phyloP scores from a whole-genome alignment of 768 basidiomycete species.

The Exsudoporus frostii region DNA sequence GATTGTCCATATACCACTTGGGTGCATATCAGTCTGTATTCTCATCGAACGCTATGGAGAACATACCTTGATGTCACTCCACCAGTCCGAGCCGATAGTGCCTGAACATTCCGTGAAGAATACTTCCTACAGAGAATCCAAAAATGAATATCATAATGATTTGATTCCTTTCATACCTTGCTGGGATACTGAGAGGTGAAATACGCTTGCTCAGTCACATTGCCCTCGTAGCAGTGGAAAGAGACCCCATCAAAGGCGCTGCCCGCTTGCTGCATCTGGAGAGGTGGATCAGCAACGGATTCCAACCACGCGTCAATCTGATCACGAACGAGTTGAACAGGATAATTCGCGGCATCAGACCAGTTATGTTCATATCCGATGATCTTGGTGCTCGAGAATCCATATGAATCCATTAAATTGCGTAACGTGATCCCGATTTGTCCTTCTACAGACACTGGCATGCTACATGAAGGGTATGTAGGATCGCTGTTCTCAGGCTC shows the following conservation, averaged over 20 bases:
- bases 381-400: slow-evolving; percentile 55
- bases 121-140: slow-evolving; percentile 30
- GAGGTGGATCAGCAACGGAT: background rate
- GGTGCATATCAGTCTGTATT: slow-evolving; percentile 7
- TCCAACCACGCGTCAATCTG: background rate
- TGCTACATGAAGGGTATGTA: slow-evolving; percentile 63
- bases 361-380: slow-evolving; percentile 77
- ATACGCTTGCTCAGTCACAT: slow-evolving; percentile 47
- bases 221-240: slow-evolving; percentile 71
- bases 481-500: slow-evolving; percentile 54
- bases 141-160: background rate
- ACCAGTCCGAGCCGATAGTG: slow-evolving; percentile 68
- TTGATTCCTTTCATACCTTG: slow-evolving; percentile 35
- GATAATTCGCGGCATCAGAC: slow-evolving; percentile 61
- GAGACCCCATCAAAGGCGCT: slow-evolving; percentile 60
- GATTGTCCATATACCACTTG: slow-evolving; percentile 68
- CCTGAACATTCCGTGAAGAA: slow-evolving; percentile 65
- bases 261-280: slow-evolving; percentile 52
- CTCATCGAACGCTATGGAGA: background rate
- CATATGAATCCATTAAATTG: slow-evolving; percentile 58
- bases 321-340: slow-evolving; percentile 47
- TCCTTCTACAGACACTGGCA: slow-evolving; percentile 55
- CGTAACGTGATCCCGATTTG: slow-evolving; percentile 56
- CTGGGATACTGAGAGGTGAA: slow-evolving; percentile 56
- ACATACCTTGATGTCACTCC: slow-evolving; percentile 71